Evolutionary conservation across 2,329 filamentous ascomycete genomes (phyloP), one percentile per base, ranked within the genome.

Genomic region (Tolypocladium ovalisporum): DNA sequence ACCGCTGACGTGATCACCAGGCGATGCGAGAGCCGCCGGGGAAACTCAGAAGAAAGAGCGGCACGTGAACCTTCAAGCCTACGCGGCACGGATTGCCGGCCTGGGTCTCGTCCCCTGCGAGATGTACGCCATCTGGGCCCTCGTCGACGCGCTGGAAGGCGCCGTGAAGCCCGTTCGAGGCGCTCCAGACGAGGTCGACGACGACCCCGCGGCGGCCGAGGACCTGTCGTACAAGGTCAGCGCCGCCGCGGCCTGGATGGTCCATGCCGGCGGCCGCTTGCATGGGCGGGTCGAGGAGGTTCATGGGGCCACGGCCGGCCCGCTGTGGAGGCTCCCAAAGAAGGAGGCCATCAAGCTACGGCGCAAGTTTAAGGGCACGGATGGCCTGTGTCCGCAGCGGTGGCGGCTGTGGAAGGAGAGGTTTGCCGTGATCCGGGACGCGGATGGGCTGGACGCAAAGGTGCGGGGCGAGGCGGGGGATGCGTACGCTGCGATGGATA

Each of bases 371-470:
- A 62, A 49, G 13, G 62, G 58, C 7, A 62, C 59, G 4, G 42
- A 62, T 22, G 60, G 62, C 1, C 34, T 61, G 6, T 62, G 60
- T 37, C 56, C 52, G 9, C 44, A 60, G 15, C 54, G 62, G 15
- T 63, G 61, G 63, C 35, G 58, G 29, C 44, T 64, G 22, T 62
- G 60, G 62, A 63, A 62, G 29, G 54, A 62, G 15, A 58, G 61
- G 24, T 59, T 66, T 36, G 57, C 36, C 4, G 52, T n/a, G 1
- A 47, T 64, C 29, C 55, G 59, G 2, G 56, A 62, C 27, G 32
- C 51, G 5, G 58, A 60, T 1, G 51, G 27, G 19, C 10, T 65
- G 5, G 55, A 59, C 5, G 40, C n/a, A 24, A 49, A 49, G 44
- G 44, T 19, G 5, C 44, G 44, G 13, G 2, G 24, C 1, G 44